phyloP scores from a whole-genome alignment of 2,329 filamentous ascomycete species.

The Parastagonospora avenae region DNA sequence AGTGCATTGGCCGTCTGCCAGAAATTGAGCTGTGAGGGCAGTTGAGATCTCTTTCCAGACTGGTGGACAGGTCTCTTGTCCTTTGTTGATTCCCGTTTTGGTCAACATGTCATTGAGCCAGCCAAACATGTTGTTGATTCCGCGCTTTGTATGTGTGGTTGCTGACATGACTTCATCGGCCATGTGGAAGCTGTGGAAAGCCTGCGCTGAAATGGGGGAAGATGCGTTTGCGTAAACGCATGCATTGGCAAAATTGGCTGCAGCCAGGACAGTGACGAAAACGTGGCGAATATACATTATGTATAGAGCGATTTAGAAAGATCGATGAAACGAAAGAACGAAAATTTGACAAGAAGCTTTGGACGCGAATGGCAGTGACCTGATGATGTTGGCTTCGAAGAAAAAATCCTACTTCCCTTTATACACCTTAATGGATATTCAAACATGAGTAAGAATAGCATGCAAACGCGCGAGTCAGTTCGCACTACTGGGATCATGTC shows the following conservation, averaged over 20 bases:
- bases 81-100: neutral
- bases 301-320: conserved; percentile 6
- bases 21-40: conserved; percentile 39
- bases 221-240: too few species aligned
- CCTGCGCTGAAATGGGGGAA: conserved; percentile 15
- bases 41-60: conserved; percentile 42
- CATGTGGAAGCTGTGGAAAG: conserved; percentile 17
- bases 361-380: conserved; percentile 17
- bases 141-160: conserved; percentile 21
- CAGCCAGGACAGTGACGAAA: conserved; percentile 31
- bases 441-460: conserved; percentile 18
- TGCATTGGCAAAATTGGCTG: conserved; percentile 13
- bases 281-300: conserved; percentile 44
- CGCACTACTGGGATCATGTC: neutral
- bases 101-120: conserved; percentile 9
- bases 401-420: conserved; percentile 15
- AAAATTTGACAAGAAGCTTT: conserved; percentile 1
- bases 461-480: conserved; percentile 10
- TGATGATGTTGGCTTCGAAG: conserved; percentile 10
- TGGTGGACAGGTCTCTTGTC: conserved; percentile 26
- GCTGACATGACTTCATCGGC: conserved; percentile 20
- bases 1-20: conserved; percentile 42
- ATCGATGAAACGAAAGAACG: conserved; percentile 11
- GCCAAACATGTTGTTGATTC: conserved; percentile 14
- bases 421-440: conserved; percentile 19